These are phyloP conservation scores for Immersiella caudata DNA, from an alignment of 495 filamentous ascomycete genomes.

Conservation along the genomic window DNA sequence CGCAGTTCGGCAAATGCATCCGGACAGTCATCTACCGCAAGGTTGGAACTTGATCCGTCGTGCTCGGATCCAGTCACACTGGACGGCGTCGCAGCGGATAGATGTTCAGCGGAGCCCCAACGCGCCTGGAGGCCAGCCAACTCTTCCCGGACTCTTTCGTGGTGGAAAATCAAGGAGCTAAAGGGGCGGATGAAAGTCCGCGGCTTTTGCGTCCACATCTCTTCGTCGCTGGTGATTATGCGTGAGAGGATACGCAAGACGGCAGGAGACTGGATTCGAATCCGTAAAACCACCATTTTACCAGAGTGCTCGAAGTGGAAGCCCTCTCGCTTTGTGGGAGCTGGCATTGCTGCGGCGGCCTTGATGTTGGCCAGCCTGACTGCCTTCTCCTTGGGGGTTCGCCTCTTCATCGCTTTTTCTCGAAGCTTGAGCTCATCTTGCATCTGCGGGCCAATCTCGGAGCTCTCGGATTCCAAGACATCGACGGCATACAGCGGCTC, in stretches of 20 bases:
- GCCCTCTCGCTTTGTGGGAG: slow-evolving; percentile 24
- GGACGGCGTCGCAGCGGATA: neutral
- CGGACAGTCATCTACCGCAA: slow-evolving; percentile 4
- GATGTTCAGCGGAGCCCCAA: neutral
- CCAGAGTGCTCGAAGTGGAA: slow-evolving; percentile 2
- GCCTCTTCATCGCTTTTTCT: neutral
- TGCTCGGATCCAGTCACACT: neutral
- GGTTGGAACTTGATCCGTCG: neutral
- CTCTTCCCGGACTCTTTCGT: neutral
- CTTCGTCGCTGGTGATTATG: neutral
- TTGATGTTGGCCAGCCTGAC: neutral
- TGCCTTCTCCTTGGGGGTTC: neutral
- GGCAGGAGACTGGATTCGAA: slow-evolving; percentile 5
- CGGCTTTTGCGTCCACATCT: slow-evolving; percentile 2
- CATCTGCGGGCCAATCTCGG: slow-evolving; percentile 9
- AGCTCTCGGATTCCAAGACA: slow-evolving; percentile 1
- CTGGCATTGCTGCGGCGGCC: slow-evolving; percentile 11
- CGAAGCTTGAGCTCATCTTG: slow-evolving; percentile 17
- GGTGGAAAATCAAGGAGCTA: slow-evolving; percentile 8
- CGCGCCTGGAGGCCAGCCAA: neutral
- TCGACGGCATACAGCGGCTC: slow-evolving; percentile 8
- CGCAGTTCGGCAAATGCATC: neutral
- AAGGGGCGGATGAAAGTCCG: slow-evolving; percentile 14
- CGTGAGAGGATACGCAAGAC: neutral
- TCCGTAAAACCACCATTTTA: neutral